These are phyloP conservation scores for Tylopilus felleus DNA, from an alignment of 768 basidiomycete species.

Conservation along the genomic window DNA sequence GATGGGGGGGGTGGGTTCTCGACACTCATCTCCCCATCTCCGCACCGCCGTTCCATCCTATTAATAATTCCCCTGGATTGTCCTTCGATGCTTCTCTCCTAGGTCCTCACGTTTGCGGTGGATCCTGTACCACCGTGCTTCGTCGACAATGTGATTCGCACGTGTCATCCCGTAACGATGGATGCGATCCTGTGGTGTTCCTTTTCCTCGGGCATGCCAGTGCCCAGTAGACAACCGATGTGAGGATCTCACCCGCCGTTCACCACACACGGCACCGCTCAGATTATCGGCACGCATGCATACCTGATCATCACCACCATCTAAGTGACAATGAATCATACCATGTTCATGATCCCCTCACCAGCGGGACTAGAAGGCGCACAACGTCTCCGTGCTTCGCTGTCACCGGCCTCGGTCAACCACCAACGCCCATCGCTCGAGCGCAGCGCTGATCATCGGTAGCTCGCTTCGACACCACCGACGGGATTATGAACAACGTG, in stretches of 20 bases:
- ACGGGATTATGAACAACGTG: slow-evolving; percentile 7
- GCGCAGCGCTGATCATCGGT: slow-evolving; percentile 5
- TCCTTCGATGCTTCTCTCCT: slow-evolving; percentile 24
- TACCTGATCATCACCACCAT: slow-evolving; percentile 1
- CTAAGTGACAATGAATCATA: neutral
- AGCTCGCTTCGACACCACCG: slow-evolving; percentile 5
- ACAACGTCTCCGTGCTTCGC: slow-evolving; percentile 11
- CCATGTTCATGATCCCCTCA: slow-evolving; percentile 14
- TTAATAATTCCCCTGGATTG: slow-evolving; percentile 20
- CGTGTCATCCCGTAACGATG: slow-evolving; percentile 4
- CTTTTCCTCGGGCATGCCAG: slow-evolving; percentile 6
- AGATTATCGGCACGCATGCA: neutral
- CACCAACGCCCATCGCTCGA: neutral
- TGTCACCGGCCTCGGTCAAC: slow-evolving; percentile 4
- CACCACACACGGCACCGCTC: slow-evolving; percentile 12
- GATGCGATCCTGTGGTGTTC: slow-evolving; percentile 3
- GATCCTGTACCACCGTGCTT: slow-evolving; percentile 25
- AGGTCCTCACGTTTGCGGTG: slow-evolving; percentile 19
- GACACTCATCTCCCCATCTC: slow-evolving; percentile 24
- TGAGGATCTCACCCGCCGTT: slow-evolving; percentile 19
- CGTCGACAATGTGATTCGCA: slow-evolving; percentile 18
- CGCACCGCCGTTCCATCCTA: slow-evolving; percentile 20
- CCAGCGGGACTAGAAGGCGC: neutral
- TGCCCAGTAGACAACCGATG: slow-evolving; percentile 13
- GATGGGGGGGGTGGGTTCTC: slow-evolving; percentile 9